phyloP scores from a whole-genome alignment of 2,329 filamentous ascomycete genomes.

The Ambrosiella xylebori region DNA sequence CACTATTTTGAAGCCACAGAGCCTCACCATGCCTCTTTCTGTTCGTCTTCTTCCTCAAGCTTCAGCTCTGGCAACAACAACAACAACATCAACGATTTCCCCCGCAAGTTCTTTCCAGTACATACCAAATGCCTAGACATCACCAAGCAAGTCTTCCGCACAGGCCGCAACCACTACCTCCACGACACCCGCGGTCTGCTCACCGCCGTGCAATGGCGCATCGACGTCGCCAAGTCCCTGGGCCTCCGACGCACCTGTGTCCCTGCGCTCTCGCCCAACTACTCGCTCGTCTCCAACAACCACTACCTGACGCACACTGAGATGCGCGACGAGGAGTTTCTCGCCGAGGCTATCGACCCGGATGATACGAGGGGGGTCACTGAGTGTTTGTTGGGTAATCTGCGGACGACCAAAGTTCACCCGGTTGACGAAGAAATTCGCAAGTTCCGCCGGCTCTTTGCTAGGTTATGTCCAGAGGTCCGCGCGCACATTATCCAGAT shows the following conservation, averaged over 20 bases:
- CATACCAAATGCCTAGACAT: slow-evolving; percentile 3
- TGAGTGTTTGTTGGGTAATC: slow-evolving; percentile 1
- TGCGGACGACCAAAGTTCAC: neutral
- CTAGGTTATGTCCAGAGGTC: neutral
- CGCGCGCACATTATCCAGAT: neutral
- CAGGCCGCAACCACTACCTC: neutral
- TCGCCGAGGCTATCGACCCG: neutral
- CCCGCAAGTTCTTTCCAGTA: neutral
- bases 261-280: slow-evolving; percentile 4
- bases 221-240: neutral
- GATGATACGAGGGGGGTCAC: neutral
- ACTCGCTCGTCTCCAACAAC: slow-evolving; percentile 6
- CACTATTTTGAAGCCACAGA: neutral
- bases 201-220: neutral
- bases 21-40: neutral
- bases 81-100: neutral
- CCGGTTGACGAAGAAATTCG: neutral
- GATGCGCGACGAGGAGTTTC: neutral
- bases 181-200: slow-evolving; percentile 1
- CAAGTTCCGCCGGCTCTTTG: neutral
- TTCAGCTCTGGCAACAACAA: too few relatives aligned
- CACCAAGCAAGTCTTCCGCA: neutral
- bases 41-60: too few relatives aligned
- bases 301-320: slow-evolving; percentile 3
- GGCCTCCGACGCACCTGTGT: neutral